These are phyloP conservation scores for Debaryomyces tyrocola DNA, from an alignment of 805 yeast species.

Conservation along the genomic window DNA sequence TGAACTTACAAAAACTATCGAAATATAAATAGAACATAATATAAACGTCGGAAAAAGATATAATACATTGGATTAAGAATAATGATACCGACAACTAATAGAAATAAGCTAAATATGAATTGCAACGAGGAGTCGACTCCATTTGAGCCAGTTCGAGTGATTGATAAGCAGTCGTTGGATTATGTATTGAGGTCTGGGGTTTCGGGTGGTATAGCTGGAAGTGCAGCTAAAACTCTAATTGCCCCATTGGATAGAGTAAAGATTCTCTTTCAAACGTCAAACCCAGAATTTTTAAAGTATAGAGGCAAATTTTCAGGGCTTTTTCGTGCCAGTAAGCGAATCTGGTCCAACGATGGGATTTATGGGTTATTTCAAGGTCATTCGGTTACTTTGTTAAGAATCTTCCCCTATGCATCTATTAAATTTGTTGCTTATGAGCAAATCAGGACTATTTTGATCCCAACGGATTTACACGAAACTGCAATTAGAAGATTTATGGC, in stretches of 20 bases:
- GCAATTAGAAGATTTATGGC: constrained; percentile 77
- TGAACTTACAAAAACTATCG: not conserved
- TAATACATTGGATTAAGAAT: not conserved
- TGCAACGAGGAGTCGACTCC: constrained; percentile 32
- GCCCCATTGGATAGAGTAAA: constrained; percentile 96
- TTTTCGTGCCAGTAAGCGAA: constrained; percentile 66
- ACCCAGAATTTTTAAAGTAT: constrained; percentile 80
- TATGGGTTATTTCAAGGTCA: constrained; percentile 92
- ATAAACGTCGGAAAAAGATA: too few species aligned
- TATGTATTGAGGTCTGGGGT: constrained; percentile 82
- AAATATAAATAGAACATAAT: not conserved
- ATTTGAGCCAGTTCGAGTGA: constrained; percentile 28
- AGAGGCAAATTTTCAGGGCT: constrained; percentile 81
- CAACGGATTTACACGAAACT: constrained; percentile 72
- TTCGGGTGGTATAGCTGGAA: constrained; percentile 95
- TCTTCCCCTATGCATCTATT: constrained; percentile 96
- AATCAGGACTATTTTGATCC: constrained; percentile 75
- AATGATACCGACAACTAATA: not conserved
- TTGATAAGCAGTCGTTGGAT: constrained; percentile 70
- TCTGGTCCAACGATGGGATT: constrained; percentile 68
- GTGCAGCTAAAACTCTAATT: constrained; percentile 91
- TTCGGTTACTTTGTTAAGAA: constrained; percentile 85
- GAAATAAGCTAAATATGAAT: constrained; percentile 1
- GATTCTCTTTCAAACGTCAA: constrained; percentile 90
- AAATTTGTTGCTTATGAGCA: constrained; percentile 97